Evolutionary conservation across 495 filamentous ascomycete genomes (phyloP).

Genomic region (Neurospora sp.): DNA sequence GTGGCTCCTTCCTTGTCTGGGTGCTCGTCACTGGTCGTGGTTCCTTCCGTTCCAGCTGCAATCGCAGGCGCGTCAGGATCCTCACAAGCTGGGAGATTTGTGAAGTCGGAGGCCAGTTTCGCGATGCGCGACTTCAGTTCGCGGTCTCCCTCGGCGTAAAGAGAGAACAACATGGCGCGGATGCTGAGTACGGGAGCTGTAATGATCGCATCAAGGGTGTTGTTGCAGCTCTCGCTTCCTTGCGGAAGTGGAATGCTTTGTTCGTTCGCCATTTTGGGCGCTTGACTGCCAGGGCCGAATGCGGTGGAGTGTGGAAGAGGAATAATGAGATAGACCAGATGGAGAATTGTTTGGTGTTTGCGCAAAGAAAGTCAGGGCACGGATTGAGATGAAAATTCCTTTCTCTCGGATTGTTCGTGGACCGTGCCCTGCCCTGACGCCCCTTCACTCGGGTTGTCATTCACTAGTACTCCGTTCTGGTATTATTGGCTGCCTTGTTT

Average conservation of each 20-base stretch:
- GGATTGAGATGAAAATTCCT: background rate
- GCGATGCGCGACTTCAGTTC: background rate
- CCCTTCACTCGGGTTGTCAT: background rate
- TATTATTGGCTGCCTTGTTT: background rate
- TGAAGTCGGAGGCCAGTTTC: no score
- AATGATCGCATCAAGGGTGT: background rate
- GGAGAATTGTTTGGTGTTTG: background rate
- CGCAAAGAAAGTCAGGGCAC: background rate
- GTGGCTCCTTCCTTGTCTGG: no score
- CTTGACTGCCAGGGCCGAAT: background rate
- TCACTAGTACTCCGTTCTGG: background rate
- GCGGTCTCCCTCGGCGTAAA: background rate
- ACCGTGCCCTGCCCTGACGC: background rate
- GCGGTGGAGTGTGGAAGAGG: background rate
- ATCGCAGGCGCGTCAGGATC: no score
- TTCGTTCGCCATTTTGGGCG: background rate
- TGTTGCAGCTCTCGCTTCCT: background rate
- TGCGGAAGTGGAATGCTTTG: background rate
- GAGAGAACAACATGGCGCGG: background rate
- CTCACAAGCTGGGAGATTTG: no score
- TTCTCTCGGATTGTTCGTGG: background rate
- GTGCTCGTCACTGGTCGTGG: no score
- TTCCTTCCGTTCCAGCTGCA: no score
- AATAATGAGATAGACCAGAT: background rate
- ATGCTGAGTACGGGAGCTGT: background rate